A percentile compares a stretch with the other conserved stretches of the same genome.
Evolutionary conservation across 306 rosid genomes (phyloP).

Genomic region (Macrotyloma uniflorum): DNA sequence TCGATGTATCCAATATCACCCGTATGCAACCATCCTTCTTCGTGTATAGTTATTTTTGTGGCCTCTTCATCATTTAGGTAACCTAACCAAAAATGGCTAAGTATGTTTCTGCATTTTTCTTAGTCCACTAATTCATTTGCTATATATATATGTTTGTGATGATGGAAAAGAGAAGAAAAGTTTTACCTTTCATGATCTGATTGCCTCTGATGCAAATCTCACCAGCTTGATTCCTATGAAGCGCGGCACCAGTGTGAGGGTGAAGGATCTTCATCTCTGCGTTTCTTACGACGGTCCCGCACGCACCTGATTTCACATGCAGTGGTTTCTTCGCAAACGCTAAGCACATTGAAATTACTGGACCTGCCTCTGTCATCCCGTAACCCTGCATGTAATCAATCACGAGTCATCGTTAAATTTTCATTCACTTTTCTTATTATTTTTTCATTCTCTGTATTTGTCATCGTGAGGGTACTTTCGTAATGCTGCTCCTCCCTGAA

Average conservation of each 20-base stretch:
- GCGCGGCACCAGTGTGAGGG: slow-evolving; percentile 55
- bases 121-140: neutral
- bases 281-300: slow-evolving; percentile 76
- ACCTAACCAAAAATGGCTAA: slow-evolving; percentile 40
- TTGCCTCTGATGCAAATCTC: slow-evolving; percentile 76
- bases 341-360: slow-evolving; percentile 56
- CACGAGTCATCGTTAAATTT: no score
- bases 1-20: slow-evolving; percentile 74
- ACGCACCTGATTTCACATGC: slow-evolving; percentile 64
- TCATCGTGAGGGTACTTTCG: no score
- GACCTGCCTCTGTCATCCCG: slow-evolving; percentile 49
- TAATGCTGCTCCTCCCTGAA: no score
- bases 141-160: no score
- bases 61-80: slow-evolving; percentile 63
- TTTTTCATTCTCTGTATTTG: no score
- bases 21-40: slow-evolving; percentile 63
- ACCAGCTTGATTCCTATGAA: slow-evolving; percentile 62
- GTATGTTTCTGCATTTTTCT: neutral
- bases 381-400: slow-evolving; percentile 54
- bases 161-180: neutral
- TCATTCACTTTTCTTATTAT: no score
- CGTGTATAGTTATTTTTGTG: slow-evolving; percentile 55
- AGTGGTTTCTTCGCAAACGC: slow-evolving; percentile 68
- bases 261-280: slow-evolving; percentile 71
- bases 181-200: slow-evolving; percentile 80